Conservation (phyloP, 148 eudicot species). For the Oxyria digyna region DNA sequence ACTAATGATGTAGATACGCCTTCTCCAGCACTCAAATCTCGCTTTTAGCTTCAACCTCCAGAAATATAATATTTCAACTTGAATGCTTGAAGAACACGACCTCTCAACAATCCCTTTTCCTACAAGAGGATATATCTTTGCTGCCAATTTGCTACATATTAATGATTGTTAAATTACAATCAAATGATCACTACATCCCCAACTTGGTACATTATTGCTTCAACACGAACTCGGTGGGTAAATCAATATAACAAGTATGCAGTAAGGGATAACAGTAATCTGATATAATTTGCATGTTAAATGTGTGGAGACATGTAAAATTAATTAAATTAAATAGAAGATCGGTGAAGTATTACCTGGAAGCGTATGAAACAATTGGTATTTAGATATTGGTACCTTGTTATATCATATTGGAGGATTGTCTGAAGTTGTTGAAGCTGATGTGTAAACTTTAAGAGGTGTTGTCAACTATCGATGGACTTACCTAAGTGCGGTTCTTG, state of each 20-base stretch:
- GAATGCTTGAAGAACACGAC: background rate
- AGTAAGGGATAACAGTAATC: background rate
- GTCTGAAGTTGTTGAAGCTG: background rate
- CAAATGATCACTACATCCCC: background rate
- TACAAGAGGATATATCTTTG: background rate
- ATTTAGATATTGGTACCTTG: background rate
- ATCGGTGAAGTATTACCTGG: background rate
- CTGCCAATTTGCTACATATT: background rate
- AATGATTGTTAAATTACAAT: background rate
- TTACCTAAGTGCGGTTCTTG: slow-evolving; percentile 32
- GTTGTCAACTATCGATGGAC: slow-evolving; percentile 10
- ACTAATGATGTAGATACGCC: background rate
- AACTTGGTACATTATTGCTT: background rate
- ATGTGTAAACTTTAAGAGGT: background rate
- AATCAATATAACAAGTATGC: background rate
- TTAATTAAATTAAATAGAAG: too few species aligned
- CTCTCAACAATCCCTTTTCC: background rate
- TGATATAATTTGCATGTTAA: too few species aligned
- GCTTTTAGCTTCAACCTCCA: too few species aligned
- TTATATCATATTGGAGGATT: background rate
- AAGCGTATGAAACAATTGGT: background rate
- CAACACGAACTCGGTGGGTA: background rate
- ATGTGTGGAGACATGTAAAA: too few species aligned
- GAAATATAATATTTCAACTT: too few species aligned
- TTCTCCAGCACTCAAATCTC: too few species aligned